Evolutionary conservation across 257 asterid genomes (phyloP).

Genomic region (Solanum ossicruentum): DNA sequence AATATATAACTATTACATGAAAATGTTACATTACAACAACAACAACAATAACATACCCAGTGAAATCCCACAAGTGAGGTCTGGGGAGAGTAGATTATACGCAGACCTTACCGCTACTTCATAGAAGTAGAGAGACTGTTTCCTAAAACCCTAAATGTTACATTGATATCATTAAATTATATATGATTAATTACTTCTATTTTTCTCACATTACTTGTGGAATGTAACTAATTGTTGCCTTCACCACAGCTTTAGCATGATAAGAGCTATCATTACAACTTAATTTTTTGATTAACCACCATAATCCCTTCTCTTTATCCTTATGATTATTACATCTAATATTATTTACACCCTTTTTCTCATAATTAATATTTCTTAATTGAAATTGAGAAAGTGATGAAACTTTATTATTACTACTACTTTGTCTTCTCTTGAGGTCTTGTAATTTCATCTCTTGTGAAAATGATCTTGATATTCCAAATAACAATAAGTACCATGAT

Average conservation of each 20-base stretch:
- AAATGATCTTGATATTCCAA: neutral
- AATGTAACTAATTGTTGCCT: neutral
- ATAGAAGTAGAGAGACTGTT: too few species aligned
- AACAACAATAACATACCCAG: too few species aligned
- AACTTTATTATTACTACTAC: neutral
- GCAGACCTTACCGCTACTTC: too few species aligned
- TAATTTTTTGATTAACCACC: neutral
- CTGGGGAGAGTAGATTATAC: too few species aligned
- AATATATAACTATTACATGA: neutral
- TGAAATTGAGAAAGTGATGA: neutral
- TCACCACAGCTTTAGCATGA: neutral
- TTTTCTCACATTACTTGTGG: neutral
- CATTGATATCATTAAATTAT: neutral
- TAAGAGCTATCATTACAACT: neutral
- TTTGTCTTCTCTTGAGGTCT: neutral
- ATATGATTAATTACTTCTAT: neutral
- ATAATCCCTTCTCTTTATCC: neutral
- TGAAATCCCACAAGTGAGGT: too few species aligned
- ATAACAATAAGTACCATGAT: neutral
- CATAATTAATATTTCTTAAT: neutral
- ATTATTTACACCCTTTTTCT: neutral
- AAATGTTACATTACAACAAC: neutral
- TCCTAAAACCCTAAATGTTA: too few species aligned
- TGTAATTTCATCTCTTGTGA: neutral
- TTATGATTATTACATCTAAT: neutral